Evolutionary conservation across 306 rosid genomes (phyloP).

Genomic region (Cajanus cajan): DNA sequence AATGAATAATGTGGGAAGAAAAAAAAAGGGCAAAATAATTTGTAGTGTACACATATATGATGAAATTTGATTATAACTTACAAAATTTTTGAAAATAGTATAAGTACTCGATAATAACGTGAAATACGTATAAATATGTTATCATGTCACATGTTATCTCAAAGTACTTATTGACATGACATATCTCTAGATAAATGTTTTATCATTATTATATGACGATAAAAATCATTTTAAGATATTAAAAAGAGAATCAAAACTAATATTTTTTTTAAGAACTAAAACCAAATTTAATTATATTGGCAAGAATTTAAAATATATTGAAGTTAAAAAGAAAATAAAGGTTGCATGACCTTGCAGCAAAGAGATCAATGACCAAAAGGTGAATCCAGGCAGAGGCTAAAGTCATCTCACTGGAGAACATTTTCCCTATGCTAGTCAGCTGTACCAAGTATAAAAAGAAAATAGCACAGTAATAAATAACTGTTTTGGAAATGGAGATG

Average conservation of each 20-base stretch:
- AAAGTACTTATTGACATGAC: neutral
- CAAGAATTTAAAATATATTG: neutral
- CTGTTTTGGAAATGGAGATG: neutral
- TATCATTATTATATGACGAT: neutral
- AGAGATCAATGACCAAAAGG: slow-evolving; percentile 75
- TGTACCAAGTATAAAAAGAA: slow-evolving; percentile 41
- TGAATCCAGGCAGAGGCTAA: slow-evolving; percentile 96
- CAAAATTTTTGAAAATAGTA: too few relatives aligned
- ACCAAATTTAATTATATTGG: neutral
- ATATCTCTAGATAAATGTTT: neutral
- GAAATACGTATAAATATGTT: too few relatives aligned
- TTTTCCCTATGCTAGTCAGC: slow-evolving; percentile 67
- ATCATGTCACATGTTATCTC: neutral
- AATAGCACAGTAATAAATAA: neutral
- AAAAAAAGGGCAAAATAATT: neutral
- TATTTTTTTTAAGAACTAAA: neutral
- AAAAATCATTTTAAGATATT: neutral
- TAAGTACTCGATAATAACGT: too few relatives aligned
- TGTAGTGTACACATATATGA: neutral
- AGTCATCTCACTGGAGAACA: slow-evolving; percentile 86
- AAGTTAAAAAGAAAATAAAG: neutral
- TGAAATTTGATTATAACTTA: neutral
- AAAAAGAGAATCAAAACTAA: neutral
- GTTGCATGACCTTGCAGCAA: slow-evolving; percentile 74
- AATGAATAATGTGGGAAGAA: neutral